Conservation (phyloP, 106 monocot genomes). For the Platanthera zijinensis region DNA sequence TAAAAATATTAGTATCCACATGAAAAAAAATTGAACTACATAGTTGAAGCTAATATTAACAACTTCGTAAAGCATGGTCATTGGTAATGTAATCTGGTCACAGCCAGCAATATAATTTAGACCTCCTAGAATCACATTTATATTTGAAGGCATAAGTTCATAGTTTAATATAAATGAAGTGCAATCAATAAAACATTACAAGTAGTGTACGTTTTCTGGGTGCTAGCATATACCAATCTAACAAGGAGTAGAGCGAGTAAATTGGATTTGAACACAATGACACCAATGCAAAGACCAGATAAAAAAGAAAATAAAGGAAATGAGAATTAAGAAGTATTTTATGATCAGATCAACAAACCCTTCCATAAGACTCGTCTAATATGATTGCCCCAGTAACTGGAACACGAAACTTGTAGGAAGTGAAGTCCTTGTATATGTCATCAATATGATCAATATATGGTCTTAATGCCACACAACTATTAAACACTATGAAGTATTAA, state of each 20-base stretch:
- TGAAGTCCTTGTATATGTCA: constrained; percentile 97
- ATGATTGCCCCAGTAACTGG: constrained; percentile 97
- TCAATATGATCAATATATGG: constrained; percentile 90
- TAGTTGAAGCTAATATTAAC: neutral
- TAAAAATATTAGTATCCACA: neutral
- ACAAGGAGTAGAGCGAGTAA: neutral
- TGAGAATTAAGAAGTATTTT: neutral
- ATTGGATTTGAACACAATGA: neutral
- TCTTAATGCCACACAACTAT: constrained; percentile 80
- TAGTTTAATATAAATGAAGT: neutral
- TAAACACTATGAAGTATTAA: constrained; percentile 72
- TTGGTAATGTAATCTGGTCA: neutral
- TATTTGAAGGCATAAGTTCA: neutral
- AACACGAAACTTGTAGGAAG: constrained; percentile 88
- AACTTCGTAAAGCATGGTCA: neutral
- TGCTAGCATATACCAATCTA: neutral
- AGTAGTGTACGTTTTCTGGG: neutral
- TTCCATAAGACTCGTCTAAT: constrained; percentile 84
- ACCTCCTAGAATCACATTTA: neutral
- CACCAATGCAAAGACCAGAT: neutral
- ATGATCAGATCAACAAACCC: constrained; percentile 37
- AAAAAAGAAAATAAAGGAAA: neutral
- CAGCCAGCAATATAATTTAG: neutral
- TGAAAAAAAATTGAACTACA: neutral
- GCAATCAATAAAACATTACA: neutral